Conservation (phyloP, 2,329 filamentous ascomycete species). For the Aureobasidium sp. region DNA sequence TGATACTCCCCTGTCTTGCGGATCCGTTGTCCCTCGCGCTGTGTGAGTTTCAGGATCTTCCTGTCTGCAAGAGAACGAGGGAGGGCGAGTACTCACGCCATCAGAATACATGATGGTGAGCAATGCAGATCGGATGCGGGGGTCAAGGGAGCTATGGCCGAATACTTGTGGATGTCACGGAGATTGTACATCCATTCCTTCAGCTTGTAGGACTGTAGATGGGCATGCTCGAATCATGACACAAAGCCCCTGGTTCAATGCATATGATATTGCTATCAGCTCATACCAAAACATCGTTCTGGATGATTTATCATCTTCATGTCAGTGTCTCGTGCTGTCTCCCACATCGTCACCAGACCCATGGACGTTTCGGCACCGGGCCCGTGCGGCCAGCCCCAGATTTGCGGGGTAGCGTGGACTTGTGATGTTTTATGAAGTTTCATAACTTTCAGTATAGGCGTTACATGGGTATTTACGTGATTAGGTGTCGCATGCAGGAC, state of each 20-base stretch:
- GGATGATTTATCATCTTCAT: not conserved
- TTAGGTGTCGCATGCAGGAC: not conserved
- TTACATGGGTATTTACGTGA: not conserved
- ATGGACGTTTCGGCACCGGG: not conserved
- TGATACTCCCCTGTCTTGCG: not conserved
- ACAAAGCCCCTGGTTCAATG: not conserved
- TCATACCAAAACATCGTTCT: not conserved
- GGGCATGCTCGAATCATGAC: not conserved
- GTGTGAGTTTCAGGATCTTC: not conserved
- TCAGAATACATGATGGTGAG: not conserved
- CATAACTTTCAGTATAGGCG: not conserved
- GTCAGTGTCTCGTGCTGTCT: not conserved
- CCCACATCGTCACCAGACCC: slow-evolving; percentile 3
- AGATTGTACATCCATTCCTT: slow-evolving; percentile 2
- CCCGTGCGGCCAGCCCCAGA: not conserved
- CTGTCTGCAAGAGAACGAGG: not conserved
- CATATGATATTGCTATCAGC: not conserved
- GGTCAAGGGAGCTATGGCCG: slow-evolving; percentile 8
- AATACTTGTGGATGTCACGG: not conserved
- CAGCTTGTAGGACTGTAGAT: not conserved
- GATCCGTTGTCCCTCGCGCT: not conserved
- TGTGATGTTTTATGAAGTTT: not conserved
- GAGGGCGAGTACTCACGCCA: not conserved
- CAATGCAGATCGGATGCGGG: slow-evolving; percentile 8
- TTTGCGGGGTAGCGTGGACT: not conserved